Evolutionary conservation across 768 basidiomycete species (phyloP).

Genomic region (Guyanaporus albipodus): DNA sequence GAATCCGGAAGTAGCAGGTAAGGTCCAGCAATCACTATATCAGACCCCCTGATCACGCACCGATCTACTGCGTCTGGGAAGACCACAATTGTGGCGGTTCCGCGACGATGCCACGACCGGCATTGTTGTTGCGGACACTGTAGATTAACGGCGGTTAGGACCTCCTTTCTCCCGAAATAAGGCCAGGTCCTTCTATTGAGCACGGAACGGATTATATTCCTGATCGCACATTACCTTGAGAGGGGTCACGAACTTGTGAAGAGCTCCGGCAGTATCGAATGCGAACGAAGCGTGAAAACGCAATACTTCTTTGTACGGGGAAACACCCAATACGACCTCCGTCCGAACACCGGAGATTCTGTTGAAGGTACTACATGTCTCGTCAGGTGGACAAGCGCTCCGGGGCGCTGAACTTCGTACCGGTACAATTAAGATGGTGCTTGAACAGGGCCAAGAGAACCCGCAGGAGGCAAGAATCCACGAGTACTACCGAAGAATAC

Average conservation of each 20-base stretch:
- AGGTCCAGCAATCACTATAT: constrained; percentile 23
- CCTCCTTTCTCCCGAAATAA: constrained; percentile 10
- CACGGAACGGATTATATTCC: background rate
- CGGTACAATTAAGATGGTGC: constrained; percentile 7
- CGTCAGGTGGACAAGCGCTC: constrained; percentile 8
- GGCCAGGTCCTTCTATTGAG: constrained; percentile 1
- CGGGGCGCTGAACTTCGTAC: background rate
- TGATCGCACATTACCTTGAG: constrained; percentile 3
- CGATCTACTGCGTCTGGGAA: constrained; percentile 27
- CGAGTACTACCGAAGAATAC: constrained; percentile 19
- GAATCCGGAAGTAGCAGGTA: constrained; percentile 27
- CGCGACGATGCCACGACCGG: constrained; percentile 22
- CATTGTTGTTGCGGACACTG: constrained; percentile 19
- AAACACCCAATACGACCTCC: constrained; percentile 3
- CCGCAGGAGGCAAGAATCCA: constrained; percentile 5
- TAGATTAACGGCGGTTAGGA: constrained; percentile 18
- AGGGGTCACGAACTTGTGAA: background rate
- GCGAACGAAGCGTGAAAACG: background rate
- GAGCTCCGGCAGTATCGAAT: constrained; percentile 7
- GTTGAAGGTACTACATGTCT: constrained; percentile 1
- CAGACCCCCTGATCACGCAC: constrained; percentile 20
- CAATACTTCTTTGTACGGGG: constrained; percentile 3
- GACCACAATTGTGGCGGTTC: constrained; percentile 28
- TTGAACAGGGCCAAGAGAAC: constrained; percentile 3
- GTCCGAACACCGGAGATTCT: constrained; percentile 12